Base-by-base conservation (phyloP, 805 yeast species). In the Hanseniaspora nectarophila region DNA sequence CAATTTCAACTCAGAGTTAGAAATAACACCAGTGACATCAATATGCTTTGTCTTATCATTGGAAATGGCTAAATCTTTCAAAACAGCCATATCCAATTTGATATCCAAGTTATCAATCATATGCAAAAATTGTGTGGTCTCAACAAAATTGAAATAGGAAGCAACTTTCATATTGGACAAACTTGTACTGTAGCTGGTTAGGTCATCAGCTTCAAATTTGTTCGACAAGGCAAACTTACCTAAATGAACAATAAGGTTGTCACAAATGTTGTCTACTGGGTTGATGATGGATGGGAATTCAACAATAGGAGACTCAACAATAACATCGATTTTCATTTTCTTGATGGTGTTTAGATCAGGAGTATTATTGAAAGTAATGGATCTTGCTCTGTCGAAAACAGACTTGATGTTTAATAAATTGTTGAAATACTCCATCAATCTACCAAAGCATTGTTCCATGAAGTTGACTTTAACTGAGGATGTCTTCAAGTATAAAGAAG, bases 381-480 rank as follows among this genome's bases (percentile, higher is more conserved):
- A 86, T 54, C 97, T 75, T 0, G 97, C 95, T 20, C 76, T 70
- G 60, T 92, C 98, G 64, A 85, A 94, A n/a, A 89, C 72, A 4
- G 76, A 77, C 65, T 92, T 92, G 95, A 90, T 86, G 58, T 76
- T 76, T 54, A 79, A 82, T 60, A 94, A 85, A 58, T 82, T 83
- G 57, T 77, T 77, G 59, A 87, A 68, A 59, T 79, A 90, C 10
- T 74, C 71, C 29, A 82, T 60, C 10, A 94, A 74, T 57, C 81
- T 75, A 32, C 80, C 73, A 54, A 88, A 73, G 0, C 97, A 83
- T 54, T 80, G 83, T 59, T 90, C 95, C 18, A 87, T 80, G 61
- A 89, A 85, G 62, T 81, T 84, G 5, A 92, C 66, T 54, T 76
- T 78, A 58, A 86, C 69, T 0, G 95, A 78, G 0, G 95, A 94